Conservation (phyloP, 345 rosid species). For the Nasturtium officinale region DNA sequence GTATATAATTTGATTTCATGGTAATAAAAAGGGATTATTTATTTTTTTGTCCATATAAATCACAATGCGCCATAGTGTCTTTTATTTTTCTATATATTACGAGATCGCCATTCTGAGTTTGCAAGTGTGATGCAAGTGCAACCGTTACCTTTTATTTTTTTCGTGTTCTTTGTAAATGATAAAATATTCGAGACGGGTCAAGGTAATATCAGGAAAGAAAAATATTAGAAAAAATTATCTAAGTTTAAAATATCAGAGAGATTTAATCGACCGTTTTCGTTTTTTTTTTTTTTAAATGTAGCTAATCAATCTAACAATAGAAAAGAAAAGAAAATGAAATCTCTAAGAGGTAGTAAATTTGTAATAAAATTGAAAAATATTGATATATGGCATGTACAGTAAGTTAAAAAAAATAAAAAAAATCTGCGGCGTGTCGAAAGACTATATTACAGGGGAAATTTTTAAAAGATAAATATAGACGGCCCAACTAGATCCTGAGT, state of each 20-base stretch:
- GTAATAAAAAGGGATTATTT: not conserved
- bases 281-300: too few species aligned
- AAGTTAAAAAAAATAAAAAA: too few species aligned
- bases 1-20: not conserved
- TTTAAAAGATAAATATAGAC: too few species aligned
- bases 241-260: not conserved
- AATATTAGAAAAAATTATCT: constrained; percentile 1
- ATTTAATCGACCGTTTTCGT: not conserved
- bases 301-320: too few species aligned
- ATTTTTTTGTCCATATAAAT: not conserved
- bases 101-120: not conserved
- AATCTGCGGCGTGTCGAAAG: too few species aligned
- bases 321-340: too few species aligned
- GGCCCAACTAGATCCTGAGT: too few species aligned
- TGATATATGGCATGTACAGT: too few species aligned
- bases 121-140: constrained; percentile 18
- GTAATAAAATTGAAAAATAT: too few species aligned
- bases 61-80: not conserved
- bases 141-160: constrained; percentile 17
- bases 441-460: too few species aligned
- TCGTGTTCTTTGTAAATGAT: not conserved
- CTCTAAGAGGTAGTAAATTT: too few species aligned
- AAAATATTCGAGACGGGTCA: constrained; percentile 22
- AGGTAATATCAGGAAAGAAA: not conserved
- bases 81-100: not conserved